Conservation (phyloP, 139 green algal species). For the Haematococcus lacustris region DNA sequence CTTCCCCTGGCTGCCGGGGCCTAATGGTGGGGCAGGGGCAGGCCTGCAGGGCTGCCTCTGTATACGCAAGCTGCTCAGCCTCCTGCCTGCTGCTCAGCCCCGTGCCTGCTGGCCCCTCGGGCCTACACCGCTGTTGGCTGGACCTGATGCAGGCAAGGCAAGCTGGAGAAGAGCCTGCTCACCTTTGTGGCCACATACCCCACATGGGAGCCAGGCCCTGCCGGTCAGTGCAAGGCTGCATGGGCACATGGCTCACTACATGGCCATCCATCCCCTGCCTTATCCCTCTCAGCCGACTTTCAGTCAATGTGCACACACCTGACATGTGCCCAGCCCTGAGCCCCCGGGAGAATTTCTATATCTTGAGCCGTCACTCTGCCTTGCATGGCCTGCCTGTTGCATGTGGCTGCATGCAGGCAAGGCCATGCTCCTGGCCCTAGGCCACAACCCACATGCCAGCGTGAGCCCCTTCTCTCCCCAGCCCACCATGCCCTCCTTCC, state of each 20-base stretch:
- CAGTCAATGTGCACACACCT: neutral
- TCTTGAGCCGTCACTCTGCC: neutral
- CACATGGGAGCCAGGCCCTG: slow-evolving; percentile 57
- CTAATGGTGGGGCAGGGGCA: too few species aligned
- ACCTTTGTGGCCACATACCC: slow-evolving; percentile 85
- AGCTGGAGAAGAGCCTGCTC: slow-evolving; percentile 91
- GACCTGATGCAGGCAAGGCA: slow-evolving; percentile 1
- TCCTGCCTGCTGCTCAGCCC: too few species aligned
- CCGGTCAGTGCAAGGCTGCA: slow-evolving; percentile 19
- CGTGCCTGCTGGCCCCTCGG: too few species aligned
- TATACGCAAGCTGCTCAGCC: too few species aligned
- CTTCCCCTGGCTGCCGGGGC: too few species aligned
- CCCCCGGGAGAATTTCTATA: neutral
- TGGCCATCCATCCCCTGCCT: too few species aligned
- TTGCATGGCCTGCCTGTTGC: neutral
- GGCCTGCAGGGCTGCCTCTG: too few species aligned
- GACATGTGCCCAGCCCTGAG: neutral
- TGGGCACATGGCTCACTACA: neutral
- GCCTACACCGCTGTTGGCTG: too few species aligned
- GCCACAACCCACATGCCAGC: neutral
- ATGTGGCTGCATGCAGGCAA: slow-evolving; percentile 7
- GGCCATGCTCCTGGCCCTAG: slow-evolving; percentile 12
- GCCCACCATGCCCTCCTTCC: too few species aligned
- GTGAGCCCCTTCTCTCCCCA: neutral
- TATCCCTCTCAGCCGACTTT: neutral